These are phyloP conservation scores for Kwoniella bestiolae DNA, from an alignment of 768 basidiomycete genomes.

Conservation along the genomic window DNA sequence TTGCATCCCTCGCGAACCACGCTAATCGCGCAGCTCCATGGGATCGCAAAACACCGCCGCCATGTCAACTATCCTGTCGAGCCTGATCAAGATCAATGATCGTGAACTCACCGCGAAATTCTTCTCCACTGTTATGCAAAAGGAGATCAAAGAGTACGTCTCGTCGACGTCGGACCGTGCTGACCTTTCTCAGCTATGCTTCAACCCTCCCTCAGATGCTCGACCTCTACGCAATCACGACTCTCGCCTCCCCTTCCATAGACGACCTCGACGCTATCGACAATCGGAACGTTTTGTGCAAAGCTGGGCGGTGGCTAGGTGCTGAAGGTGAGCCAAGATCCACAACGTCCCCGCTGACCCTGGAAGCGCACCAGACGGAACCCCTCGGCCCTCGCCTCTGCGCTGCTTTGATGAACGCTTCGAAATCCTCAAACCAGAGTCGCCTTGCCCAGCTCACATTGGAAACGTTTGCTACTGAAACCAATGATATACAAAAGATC, in stretches of 20 bases:
- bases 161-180: neutral
- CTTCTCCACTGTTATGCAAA: neutral
- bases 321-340: neutral
- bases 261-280: neutral
- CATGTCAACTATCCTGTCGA: neutral
- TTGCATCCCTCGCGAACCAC: neutral
- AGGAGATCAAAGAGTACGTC: neutral
- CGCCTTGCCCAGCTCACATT: neutral
- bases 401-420: neutral
- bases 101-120: neutral
- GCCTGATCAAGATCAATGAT: neutral
- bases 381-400: neutral
- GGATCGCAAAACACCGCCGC: neutral
- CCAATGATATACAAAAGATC: neutral
- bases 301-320: neutral
- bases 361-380: neutral
- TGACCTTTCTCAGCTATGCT: neutral
- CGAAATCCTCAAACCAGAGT: neutral
- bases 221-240: neutral
- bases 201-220: neutral
- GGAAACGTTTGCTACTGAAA: conserved; percentile 1
- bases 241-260: no score
- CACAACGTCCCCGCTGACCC: neutral
- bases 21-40: no score
- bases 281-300: neutral